A percentile compares a stretch with the other conserved stretches of the same genome.
phyloP scores from a whole-genome alignment of 805 yeast genomes.

The Candida glaebosa region DNA sequence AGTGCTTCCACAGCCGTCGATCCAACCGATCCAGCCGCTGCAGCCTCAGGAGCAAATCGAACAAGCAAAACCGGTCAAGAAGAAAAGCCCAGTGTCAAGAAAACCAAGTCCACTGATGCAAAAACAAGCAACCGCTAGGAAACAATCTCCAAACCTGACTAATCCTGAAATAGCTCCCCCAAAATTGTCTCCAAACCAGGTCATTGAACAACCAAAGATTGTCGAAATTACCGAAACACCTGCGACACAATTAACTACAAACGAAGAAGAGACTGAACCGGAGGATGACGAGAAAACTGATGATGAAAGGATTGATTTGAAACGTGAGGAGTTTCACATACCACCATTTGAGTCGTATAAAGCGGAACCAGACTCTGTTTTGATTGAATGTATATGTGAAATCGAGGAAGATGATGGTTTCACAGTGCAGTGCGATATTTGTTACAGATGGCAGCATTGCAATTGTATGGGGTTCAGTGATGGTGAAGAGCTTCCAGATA shows the following conservation, averaged over 20 bases:
- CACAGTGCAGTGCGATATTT: slow-evolving; percentile 90
- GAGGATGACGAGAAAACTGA: slow-evolving; percentile 25
- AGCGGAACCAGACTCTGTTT: slow-evolving; percentile 79
- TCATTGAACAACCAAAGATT: background rate
- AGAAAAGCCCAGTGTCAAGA: background rate
- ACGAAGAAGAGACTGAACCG: slow-evolving; percentile 11
- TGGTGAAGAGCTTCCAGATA: slow-evolving; percentile 70
- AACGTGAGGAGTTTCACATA: slow-evolving; percentile 9
- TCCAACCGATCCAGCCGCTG: background rate
- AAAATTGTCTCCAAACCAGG: no score
- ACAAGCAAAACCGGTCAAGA: background rate
- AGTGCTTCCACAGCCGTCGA: background rate
- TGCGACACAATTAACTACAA: background rate
- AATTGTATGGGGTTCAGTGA: slow-evolving; percentile 78
- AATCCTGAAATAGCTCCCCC: background rate
- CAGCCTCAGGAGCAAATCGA: background rate
- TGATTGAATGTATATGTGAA: slow-evolving; percentile 87
- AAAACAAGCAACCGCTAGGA: background rate
- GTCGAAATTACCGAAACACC: background rate
- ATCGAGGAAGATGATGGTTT: slow-evolving; percentile 88
- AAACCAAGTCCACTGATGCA: background rate
- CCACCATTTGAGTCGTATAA: slow-evolving; percentile 47
- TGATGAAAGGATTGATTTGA: slow-evolving; percentile 16
- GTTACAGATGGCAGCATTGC: slow-evolving; percentile 94
- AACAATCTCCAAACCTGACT: background rate